A percentile compares a stretch with the other conserved stretches of the same genome.
Evolutionary conservation across 257 asterid species (phyloP).

Genomic region (Verbena officinalis): DNA sequence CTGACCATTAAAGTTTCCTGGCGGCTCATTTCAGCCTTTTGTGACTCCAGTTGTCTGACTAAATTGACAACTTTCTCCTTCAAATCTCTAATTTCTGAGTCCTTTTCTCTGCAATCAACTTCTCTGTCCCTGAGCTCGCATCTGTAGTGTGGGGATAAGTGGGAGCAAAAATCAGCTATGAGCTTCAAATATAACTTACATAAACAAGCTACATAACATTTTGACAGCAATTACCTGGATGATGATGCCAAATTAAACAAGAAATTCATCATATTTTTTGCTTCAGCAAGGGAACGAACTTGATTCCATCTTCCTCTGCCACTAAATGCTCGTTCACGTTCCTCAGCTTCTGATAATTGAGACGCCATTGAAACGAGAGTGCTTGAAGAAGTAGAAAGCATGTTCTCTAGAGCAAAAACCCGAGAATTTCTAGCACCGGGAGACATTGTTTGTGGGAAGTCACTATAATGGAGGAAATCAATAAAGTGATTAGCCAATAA

Average conservation of each 20-base stretch:
- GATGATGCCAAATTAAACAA: constrained; percentile 78
- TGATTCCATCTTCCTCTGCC: constrained; percentile 98
- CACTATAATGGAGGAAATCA: constrained; percentile 44
- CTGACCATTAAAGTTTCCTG: constrained; percentile 74
- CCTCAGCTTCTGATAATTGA: constrained; percentile 97
- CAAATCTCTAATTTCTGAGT: constrained; percentile 77
- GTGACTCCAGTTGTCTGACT: constrained; percentile 64
- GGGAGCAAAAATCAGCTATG: constrained; percentile 19
- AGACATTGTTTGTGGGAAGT: constrained; percentile 67
- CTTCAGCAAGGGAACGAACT: constrained; percentile 86
- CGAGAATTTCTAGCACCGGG: constrained; percentile 98
- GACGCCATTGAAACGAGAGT: constrained; percentile 95
- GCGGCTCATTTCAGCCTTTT: constrained; percentile 67
- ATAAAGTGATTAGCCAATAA: constrained; percentile 15
- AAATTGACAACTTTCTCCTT: constrained; percentile 84
- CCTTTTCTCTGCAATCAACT: constrained; percentile 88
- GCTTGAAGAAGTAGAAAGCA: constrained; percentile 93
- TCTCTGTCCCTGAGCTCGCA: constrained; percentile 79
- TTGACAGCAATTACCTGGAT: constrained; percentile 59
- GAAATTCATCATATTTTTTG: constrained; percentile 82
- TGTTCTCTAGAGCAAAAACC: constrained; percentile 86
- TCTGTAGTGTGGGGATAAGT: constrained; percentile 38
- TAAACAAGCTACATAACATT: constrained; percentile 7
- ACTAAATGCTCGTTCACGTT: constrained; percentile 90
- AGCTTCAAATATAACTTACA: constrained; percentile 12